phyloP scores from a whole-genome alignment of 176 grass and related monocot species.

The Alopecurus myosuroides region DNA sequence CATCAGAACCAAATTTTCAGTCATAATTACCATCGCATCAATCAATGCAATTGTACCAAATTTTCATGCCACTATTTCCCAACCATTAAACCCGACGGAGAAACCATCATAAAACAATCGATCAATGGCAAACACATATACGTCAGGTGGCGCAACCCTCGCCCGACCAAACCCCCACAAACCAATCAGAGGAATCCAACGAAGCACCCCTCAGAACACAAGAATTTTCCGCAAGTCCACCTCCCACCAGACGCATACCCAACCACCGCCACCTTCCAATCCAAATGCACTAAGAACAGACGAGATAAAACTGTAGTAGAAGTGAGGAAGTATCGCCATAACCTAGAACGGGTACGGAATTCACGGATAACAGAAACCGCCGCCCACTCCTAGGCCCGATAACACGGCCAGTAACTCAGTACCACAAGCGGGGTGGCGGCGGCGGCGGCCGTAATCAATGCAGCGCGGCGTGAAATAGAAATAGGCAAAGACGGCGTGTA shows the following conservation, averaged over 20 bases:
- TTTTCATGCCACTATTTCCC: neutral
- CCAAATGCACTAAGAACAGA: slow-evolving; percentile 13
- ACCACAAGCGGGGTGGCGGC: neutral
- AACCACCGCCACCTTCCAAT: slow-evolving; percentile 62
- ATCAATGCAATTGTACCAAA: neutral
- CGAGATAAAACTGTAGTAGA: neutral
- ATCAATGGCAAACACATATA: neutral
- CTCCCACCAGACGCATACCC: slow-evolving; percentile 1
- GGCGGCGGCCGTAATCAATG: slow-evolving; percentile 6
- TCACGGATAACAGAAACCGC: neutral
- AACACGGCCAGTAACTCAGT: neutral
- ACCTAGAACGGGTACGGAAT: neutral
- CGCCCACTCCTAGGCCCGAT: neutral
- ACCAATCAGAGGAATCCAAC: slow-evolving; percentile 13
- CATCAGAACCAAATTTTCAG: neutral
- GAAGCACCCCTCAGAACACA: neutral
- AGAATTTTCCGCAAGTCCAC: slow-evolving; percentile 5
- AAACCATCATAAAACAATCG: slow-evolving; percentile 2
- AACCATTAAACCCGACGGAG: neutral
- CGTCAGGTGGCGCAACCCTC: slow-evolving; percentile 13
- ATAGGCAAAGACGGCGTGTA: neutral
- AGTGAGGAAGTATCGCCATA: neutral
- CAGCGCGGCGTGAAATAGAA: slow-evolving; percentile 8
- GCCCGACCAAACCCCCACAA: neutral
- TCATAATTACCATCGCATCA: neutral